Percentiles rank a stretch among this genome's conserved stretches.
Evolutionary conservation across 176 grass and related monocot genomes (phyloP).

Genomic region (Melocanna baccifera): DNA sequence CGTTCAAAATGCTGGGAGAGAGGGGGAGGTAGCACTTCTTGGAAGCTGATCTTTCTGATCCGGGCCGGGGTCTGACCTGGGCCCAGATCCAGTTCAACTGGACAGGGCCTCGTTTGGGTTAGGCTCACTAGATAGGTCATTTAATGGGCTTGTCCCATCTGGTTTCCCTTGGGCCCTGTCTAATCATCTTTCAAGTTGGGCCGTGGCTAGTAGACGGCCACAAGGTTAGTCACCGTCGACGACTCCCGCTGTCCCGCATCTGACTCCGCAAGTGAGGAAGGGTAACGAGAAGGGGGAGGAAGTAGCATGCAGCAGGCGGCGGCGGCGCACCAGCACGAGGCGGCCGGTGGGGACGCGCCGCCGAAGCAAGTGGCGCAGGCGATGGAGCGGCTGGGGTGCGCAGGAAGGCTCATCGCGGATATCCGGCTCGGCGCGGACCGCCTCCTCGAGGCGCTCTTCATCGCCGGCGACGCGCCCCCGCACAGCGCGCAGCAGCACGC

Average conservation of each 20-base stretch:
- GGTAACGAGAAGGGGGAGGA: background rate
- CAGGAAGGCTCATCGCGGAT: constrained; percentile 78
- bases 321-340: constrained; percentile 8
- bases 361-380: constrained; percentile 97
- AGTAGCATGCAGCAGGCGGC: constrained; percentile 44
- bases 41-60: background rate
- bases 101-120: background rate
- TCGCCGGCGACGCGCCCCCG: constrained; percentile 40
- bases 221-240: background rate
- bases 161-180: background rate
- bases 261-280: background rate
- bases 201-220: background rate
- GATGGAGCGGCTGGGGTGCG: constrained; percentile 78
- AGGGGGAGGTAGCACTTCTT: background rate
- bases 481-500: constrained; percentile 36
- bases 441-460: constrained; percentile 79
- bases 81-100: background rate
- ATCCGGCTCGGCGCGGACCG: constrained; percentile 86
- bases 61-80: too few species aligned
- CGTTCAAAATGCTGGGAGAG: constrained; percentile 22
- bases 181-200: background rate
- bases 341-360: constrained; percentile 53
- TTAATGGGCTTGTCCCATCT: background rate
- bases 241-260: background rate
- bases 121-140: too few species aligned